Evolutionary conservation across 352 stramenopile species (phyloP).

Genomic region (Elongisporangium undulatum): DNA sequence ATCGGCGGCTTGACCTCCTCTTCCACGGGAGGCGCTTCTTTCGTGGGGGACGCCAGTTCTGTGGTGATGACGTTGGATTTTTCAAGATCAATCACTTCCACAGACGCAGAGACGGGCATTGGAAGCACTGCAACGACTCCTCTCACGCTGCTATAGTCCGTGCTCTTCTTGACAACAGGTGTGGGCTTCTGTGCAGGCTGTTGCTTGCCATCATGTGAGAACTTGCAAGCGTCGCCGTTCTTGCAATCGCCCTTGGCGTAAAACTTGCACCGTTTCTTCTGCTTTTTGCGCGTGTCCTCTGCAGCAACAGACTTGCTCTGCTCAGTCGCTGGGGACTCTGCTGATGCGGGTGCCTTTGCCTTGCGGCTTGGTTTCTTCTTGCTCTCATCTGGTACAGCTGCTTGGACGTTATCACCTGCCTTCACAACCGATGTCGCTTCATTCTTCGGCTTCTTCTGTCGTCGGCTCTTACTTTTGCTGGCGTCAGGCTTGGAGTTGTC

Average conservation of each 20-base stretch:
- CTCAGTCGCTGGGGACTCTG: background rate
- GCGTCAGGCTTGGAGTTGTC: background rate
- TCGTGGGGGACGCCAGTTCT: background rate
- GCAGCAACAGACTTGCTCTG: background rate
- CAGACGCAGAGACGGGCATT: background rate
- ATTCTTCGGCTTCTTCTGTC: constrained; percentile 10
- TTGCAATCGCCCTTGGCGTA: constrained; percentile 42
- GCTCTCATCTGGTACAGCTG: constrained; percentile 2
- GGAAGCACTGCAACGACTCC: background rate
- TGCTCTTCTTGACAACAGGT: constrained; percentile 2
- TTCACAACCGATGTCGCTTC: constrained; percentile 6
- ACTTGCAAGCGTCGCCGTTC: constrained; percentile 61
- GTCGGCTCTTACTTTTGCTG: background rate
- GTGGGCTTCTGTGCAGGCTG: constrained; percentile 7
- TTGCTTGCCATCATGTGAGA: constrained; percentile 36
- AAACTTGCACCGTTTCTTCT: constrained; percentile 44
- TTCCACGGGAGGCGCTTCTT: background rate
- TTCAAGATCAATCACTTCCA: constrained; percentile 7
- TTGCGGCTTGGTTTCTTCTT: background rate
- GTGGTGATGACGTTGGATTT: background rate
- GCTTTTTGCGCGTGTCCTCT: constrained; percentile 8
- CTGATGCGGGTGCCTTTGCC: background rate
- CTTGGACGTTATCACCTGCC: background rate
- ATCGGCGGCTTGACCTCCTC: background rate
- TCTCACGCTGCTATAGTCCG: background rate